Evolutionary conservation across 2,329 filamentous ascomycete species (phyloP).

Genomic region (Arthrinium puccinioides): DNA sequence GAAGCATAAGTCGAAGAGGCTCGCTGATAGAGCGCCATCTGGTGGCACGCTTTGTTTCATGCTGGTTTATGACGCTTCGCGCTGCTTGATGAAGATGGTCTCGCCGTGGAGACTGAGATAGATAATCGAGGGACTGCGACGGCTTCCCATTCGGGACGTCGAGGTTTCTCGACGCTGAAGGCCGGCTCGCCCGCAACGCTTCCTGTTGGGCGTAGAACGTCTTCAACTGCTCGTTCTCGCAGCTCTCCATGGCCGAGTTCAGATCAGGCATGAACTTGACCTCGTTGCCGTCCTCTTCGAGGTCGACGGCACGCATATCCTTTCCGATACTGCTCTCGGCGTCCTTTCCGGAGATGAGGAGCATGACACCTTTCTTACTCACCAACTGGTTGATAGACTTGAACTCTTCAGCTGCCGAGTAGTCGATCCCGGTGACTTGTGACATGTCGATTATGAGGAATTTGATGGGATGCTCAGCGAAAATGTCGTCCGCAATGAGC

Average conservation of each 20-base stretch:
- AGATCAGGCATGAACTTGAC: conserved; percentile 81
- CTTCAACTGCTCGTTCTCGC: conserved; percentile 88
- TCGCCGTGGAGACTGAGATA: conserved; percentile 74
- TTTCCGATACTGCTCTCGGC: conserved; percentile 68
- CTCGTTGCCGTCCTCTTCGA: conserved; percentile 64
- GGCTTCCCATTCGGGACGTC: conserved; percentile 37
- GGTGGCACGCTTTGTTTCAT: conserved; percentile 49
- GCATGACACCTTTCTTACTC: conserved; percentile 65
- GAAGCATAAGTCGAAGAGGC: conserved; percentile 82
- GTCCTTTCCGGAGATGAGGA: conserved; percentile 78
- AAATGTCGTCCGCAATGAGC: conserved; percentile 76
- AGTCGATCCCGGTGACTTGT: conserved; percentile 88
- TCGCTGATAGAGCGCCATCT: conserved; percentile 86
- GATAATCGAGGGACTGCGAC: conserved; percentile 24
- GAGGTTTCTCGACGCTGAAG: conserved; percentile 34
- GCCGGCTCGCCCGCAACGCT: conserved; percentile 41
- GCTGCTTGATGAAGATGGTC: conserved; percentile 74
- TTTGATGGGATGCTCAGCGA: conserved; percentile 70
- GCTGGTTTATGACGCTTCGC: conserved; percentile 62
- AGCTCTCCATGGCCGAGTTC: conserved; percentile 88
- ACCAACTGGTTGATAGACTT: conserved; percentile 84
- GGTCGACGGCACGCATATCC: conserved; percentile 74
- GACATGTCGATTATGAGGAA: conserved; percentile 85
- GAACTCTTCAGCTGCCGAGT: conserved; percentile 93
- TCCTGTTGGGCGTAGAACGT: conserved; percentile 68